Evolutionary conservation across 208 protist genomes (phyloP), one percentile per base, ranked within the genome.

Genomic region (Trypanosomatidae sp.): DNA sequence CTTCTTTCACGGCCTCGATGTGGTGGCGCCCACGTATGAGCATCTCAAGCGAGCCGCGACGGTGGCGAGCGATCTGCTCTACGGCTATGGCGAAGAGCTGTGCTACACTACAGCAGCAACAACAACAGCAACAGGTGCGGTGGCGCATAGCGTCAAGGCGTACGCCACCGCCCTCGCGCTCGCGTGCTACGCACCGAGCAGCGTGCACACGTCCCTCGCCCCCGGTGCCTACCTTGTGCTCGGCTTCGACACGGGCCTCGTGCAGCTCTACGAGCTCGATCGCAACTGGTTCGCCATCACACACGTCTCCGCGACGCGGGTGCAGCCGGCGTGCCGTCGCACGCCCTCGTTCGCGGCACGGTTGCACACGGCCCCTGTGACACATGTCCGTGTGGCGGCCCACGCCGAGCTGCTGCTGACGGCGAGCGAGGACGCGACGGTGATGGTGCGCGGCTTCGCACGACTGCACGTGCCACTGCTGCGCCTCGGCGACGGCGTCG

Each of bases 21-120:
- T 84, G 6, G 48, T 89, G 6, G 70, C 85, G 3, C 79, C 80
- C 11, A 87, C 85, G 10, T 93, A 81, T 52, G 70, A 78, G 41
- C 77, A 93, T 55, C 59, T 93, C 16, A 61, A 77, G 19, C 58
- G 53, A 28, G 65, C 69, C 21, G 64, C 62, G 20, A 24, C 45
- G 4, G 57, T 56, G 13, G 46, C 64, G 15, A 51, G 69, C 7
- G 85, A 93, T 49, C 43, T 89, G 3, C 56, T 35, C 11, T 35
- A 15, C n/a, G 30, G n/a, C n/a, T 35, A 35, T 35, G 30, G 51
- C 35, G 8, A 27, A 30, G 16, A 33, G 19, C 39, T 55, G 53
- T 39, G 26, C 22, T 43, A 15, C 45, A 38, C 43, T 32, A 43
- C 44, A 24, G 22, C 6, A 1, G 13, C 0, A 37, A 47, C 26